A percentile compares a stretch with the other conserved stretches of the same genome.
phyloP scores from a whole-genome alignment of 2,329 filamentous ascomycete genomes.

The Claviceps purpurea region DNA sequence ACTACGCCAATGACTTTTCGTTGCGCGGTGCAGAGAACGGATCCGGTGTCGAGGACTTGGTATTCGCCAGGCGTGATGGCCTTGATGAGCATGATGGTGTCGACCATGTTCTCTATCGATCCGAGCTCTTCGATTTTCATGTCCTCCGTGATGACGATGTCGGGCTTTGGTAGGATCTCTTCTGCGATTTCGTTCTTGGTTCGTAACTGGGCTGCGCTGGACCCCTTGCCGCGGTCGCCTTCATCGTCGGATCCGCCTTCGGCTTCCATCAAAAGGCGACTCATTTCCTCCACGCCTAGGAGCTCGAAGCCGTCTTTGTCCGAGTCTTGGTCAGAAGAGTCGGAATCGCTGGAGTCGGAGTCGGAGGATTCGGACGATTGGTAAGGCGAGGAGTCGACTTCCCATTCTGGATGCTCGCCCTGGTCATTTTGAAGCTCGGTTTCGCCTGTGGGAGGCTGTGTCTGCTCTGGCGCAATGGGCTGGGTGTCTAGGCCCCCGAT shows the following conservation, averaged over 20 bases:
- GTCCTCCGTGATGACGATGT: conserved; percentile 62
- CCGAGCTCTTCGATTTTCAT: conserved; percentile 70
- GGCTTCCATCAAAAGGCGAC: conserved; percentile 70
- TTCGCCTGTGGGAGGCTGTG: conserved; percentile 3
- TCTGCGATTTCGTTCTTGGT: conserved; percentile 71
- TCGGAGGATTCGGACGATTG: conserved; percentile 41
- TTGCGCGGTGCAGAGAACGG: conserved; percentile 66
- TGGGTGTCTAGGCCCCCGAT: conserved; percentile 22
- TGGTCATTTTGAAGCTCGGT: conserved; percentile 19
- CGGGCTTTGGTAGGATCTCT: conserved; percentile 55
- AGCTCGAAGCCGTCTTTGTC: conserved; percentile 54
- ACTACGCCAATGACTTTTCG: conserved; percentile 67
- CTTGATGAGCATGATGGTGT: conserved; percentile 65
- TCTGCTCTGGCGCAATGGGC: conserved; percentile 6
- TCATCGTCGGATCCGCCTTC: conserved; percentile 73
- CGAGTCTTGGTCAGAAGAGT: conserved; percentile 42
- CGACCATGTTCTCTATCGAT: conserved; percentile 61
- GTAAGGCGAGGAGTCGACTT: conserved; percentile 64
- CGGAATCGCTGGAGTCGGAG: conserved; percentile 39
- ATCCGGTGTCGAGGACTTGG: conserved; percentile 71
- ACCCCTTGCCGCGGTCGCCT: conserved; percentile 33
- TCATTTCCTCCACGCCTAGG: conserved; percentile 69
- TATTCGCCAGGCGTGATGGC: conserved; percentile 69
- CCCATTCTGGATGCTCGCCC: conserved; percentile 61
- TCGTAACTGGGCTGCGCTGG: conserved; percentile 39